Conservation (phyloP, 768 basidiomycete genomes). For the Hirschioporus abietinus region DNA sequence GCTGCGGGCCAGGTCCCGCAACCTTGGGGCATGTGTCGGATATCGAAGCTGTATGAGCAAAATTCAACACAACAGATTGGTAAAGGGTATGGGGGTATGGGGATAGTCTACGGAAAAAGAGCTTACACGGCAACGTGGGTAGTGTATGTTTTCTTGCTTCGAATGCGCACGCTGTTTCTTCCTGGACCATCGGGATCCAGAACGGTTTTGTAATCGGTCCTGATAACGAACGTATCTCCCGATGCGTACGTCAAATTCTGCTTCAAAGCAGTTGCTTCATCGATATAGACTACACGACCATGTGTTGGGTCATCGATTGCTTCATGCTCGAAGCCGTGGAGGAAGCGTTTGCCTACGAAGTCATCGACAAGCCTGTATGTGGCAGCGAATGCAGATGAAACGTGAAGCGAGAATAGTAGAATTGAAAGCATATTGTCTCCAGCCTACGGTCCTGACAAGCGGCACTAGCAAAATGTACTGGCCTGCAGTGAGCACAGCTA, state of each 20-base stretch:
- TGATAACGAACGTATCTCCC: constrained; percentile 28
- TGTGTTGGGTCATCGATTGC: constrained; percentile 55
- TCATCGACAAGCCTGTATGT: constrained; percentile 12
- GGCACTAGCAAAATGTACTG: background rate
- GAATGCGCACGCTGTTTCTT: constrained; percentile 25
- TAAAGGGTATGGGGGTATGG: constrained; percentile 9
- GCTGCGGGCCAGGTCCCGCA: constrained; percentile 21
- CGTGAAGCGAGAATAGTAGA: background rate
- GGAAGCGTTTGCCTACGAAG: constrained; percentile 36
- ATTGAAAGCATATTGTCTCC: background rate
- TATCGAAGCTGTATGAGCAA: constrained; percentile 21
- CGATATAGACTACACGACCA: constrained; percentile 46
- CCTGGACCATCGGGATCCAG: constrained; percentile 20
- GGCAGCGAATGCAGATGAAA: background rate
- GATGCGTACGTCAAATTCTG: constrained; percentile 33
- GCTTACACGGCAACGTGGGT: constrained; percentile 51
- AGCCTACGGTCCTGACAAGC: background rate
- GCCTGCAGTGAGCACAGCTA: background rate
- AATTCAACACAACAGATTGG: background rate
- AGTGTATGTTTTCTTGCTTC: constrained; percentile 23
- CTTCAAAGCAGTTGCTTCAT: constrained; percentile 18
- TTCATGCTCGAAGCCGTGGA: constrained; percentile 43
- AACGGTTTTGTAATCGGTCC: constrained; percentile 23
- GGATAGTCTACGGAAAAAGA: background rate
- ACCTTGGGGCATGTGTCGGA: constrained; percentile 27